Evolutionary conservation across 2,329 filamentous ascomycete species (phyloP).

Genomic region (Exophiala phaeomuriformis): DNA sequence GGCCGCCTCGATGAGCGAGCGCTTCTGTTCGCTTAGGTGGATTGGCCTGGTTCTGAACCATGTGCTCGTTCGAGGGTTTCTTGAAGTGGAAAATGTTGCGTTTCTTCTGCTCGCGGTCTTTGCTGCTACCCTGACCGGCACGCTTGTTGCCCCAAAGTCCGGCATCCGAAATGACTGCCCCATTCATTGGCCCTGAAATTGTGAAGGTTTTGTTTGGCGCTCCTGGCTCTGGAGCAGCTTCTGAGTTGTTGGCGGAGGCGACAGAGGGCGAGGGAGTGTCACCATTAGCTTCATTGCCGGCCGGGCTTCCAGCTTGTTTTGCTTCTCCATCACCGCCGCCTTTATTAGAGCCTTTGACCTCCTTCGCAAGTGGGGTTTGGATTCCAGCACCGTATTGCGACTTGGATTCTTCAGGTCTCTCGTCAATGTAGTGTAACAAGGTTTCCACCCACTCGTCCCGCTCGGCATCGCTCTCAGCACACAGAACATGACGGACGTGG

Average conservation of each 20-base stretch:
- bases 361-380: constrained; percentile 24
- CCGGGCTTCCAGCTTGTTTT: constrained; percentile 7
- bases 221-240: constrained; percentile 24
- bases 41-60: constrained; percentile 7
- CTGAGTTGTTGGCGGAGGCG: constrained; percentile 28
- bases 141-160: constrained; percentile 79
- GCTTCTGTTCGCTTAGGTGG: constrained; percentile 13
- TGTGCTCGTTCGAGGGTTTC: constrained; percentile 21
- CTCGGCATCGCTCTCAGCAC: constrained; percentile 88
- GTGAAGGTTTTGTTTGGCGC: constrained; percentile 36
- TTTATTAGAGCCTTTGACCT: constrained; percentile 12
- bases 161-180: constrained; percentile 72
- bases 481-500: constrained; percentile 85
- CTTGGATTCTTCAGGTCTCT: constrained; percentile 54
- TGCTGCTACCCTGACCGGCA: constrained; percentile 46
- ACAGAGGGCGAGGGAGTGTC: constrained; percentile 33
- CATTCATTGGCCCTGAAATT: constrained; percentile 85
- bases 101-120: constrained; percentile 42
- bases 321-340: constrained; percentile 12
- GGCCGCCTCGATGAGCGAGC: constrained; percentile 14
- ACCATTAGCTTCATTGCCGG: constrained; percentile 12
- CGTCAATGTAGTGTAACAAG: constrained; percentile 81
- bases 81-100: constrained; percentile 25
- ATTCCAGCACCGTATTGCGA: constrained; percentile 31
- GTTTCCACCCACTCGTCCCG: constrained; percentile 91